These are phyloP conservation scores for Colletotrichum lini DNA, from an alignment of 2,329 filamentous ascomycete species.

Conservation along the genomic window DNA sequence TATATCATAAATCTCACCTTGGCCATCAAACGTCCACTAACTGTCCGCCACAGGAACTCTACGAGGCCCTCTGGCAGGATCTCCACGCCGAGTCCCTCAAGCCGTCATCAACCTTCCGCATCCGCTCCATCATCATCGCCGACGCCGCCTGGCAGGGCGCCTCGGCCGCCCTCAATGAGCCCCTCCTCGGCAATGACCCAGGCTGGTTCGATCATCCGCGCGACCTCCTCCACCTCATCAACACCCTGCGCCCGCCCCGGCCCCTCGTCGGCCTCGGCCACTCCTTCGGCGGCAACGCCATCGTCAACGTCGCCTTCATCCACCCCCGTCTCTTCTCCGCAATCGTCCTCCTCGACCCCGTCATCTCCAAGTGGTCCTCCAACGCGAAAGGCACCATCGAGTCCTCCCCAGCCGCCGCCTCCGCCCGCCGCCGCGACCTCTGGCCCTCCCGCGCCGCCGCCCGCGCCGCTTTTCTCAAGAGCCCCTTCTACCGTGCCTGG, in stretches of 20 bases:
- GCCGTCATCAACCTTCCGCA: slow-evolving; percentile 68
- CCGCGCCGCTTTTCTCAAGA: slow-evolving; percentile 74
- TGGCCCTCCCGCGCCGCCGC: slow-evolving; percentile 86
- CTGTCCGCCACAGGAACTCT: slow-evolving; percentile 76
- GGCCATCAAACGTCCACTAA: neutral
- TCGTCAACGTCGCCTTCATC: slow-evolving; percentile 79
- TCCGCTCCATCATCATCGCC: slow-evolving; percentile 90
- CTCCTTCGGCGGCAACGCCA: slow-evolving; percentile 85
- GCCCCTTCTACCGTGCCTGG: slow-evolving; percentile 86
- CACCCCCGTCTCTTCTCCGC: slow-evolving; percentile 86
- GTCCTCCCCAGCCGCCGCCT: slow-evolving; percentile 68
- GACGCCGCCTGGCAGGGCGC: slow-evolving; percentile 90
- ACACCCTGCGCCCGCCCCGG: slow-evolving; percentile 83
- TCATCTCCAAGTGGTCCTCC: slow-evolving; percentile 71
- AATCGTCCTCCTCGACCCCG: slow-evolving; percentile 87
- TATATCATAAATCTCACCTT: slow-evolving; percentile 3
- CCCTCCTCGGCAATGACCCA: slow-evolving; percentile 83
- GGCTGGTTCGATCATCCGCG: slow-evolving; percentile 88
- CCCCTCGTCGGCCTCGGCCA: slow-evolving; percentile 90
- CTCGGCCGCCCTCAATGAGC: slow-evolving; percentile 84
- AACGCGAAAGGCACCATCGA: slow-evolving; percentile 51
- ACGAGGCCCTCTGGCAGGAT: slow-evolving; percentile 93
- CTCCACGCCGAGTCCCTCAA: slow-evolving; percentile 71
- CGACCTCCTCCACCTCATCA: slow-evolving; percentile 88
- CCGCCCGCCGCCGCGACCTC: slow-evolving; percentile 80